Evolutionary conservation across 2,329 filamentous ascomycete species (phyloP), one percentile per base, ranked within the genome.

Genomic region (Stylonectria norvegica): DNA sequence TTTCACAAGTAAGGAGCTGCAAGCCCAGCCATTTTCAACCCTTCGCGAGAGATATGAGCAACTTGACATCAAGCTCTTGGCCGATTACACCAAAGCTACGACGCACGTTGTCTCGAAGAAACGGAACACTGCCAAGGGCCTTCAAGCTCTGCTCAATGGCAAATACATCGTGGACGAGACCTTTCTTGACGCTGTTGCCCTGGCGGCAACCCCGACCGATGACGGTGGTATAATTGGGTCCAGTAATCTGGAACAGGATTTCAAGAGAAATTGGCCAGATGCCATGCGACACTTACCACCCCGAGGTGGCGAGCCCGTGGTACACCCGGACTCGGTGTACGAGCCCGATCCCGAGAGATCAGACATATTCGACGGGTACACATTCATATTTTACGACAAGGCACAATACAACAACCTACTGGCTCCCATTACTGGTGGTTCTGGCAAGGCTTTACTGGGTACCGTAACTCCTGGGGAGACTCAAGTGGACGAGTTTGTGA

Each of bases 71-170:
- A 97, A 96, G 63, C 83, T 89, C 11, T 70, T 86, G 11, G 72
- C 78, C 30, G 83, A 89, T 4, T 96, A 89, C 62, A 68, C 75
- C 18, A 74, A 70, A 12, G 68, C 76, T 19, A 96, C 91, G 0
- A 95, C 91, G 0, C 90, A 97, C 63, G 85, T 95, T 9, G 81
- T 97, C 22, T 83, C 88, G 6, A 86, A 82, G 61, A 96, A 95
- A 65, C 78, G 93, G 34, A 98, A 97, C 61, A 91, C 89, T 0
- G 78, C 90, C 0, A 89, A 89, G 50, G 88, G 87, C 0, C 72
- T 98, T 3, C 89, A 94, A 58, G 91, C 88, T 2, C 71, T 98
- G 8, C 83, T 96, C 25, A 86, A 89, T 55, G 89, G 79, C 11
- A 85, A 78, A 62, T 79, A 82, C 52, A 83, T 97, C 29, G 89